Conservation (phyloP, 2,329 filamentous ascomycete species). For the Colletotrichum lentis region DNA sequence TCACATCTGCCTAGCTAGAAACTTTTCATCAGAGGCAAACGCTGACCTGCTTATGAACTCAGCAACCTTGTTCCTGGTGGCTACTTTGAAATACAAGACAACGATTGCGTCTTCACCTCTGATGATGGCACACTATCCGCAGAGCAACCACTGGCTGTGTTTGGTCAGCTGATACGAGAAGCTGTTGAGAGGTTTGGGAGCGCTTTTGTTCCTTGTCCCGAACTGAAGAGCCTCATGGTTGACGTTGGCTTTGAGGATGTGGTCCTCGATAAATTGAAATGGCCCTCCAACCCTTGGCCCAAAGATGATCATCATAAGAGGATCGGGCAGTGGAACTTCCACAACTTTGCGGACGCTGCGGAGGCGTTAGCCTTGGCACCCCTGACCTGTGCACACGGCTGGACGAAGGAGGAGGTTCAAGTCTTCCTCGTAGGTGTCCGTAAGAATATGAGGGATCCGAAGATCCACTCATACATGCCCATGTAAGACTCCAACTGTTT, state of each 20-base stretch:
- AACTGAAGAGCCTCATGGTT: slow-evolving; percentile 38
- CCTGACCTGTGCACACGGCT: slow-evolving; percentile 48
- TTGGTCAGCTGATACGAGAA: not conserved
- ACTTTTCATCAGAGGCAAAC: not conserved
- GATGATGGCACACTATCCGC: not conserved
- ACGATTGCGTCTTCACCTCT: not conserved
- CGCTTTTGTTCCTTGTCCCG: not conserved
- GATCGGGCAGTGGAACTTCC: slow-evolving; percentile 44
- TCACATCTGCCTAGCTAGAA: rapidly evolving
- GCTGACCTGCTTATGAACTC: not conserved
- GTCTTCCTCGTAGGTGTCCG: slow-evolving; percentile 39
- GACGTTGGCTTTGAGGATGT: slow-evolving; percentile 48
- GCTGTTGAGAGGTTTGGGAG: not conserved
- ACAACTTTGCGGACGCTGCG: slow-evolving; percentile 45
- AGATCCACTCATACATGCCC: slow-evolving; percentile 40
- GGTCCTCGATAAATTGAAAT: slow-evolving; percentile 43
- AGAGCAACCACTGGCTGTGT: not conserved
- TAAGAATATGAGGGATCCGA: slow-evolving; percentile 39
- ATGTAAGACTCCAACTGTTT: slow-evolving; percentile 38
- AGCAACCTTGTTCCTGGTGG: not conserved
- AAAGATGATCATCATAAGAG: slow-evolving; percentile 46
- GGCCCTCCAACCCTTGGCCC: slow-evolving; percentile 38
- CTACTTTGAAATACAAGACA: slow-evolving; percentile 44
- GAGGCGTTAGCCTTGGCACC: slow-evolving; percentile 48
- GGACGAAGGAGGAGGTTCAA: slow-evolving; percentile 44